Base-by-base conservation (phyloP, 2,329 filamentous ascomycete genomes). In the Dactylellina drechsleri region DNA sequence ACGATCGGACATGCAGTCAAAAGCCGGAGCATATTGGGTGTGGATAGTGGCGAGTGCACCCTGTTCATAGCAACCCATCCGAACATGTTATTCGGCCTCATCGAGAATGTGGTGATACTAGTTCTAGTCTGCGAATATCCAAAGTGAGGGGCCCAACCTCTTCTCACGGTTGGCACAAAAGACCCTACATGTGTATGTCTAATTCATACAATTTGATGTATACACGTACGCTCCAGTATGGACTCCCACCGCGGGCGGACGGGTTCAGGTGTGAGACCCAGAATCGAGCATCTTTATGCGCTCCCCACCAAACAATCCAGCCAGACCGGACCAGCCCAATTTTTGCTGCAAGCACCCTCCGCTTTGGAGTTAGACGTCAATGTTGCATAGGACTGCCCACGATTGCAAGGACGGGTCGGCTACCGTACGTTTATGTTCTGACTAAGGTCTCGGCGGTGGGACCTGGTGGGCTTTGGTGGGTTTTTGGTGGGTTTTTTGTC, bases 221-320 rank as follows among this genome's bases (percentile, higher is more conserved):
- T 36, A 36, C 6, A 36, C 31, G 31, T 36, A 36, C 47, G 41
- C 18, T 54, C 50, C 61, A 57, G 47, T 13, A 52, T 18, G 47
- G 47, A 15, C 26, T 62, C 15, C 47, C 28, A 45, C 67, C 67
- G 67, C 60, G 59, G 53, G 15, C 52, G 31, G 31, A 65, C 60
- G 67, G 60, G 23, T 60, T 28, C 20, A 45, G 43, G 26, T 13
- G n/a, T 16, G 15, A 16, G 28, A 47, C 20, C 23, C 58, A 65
- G 59, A 72, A 72, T 65, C 59, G 28, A 72, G 67, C 67, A 72
- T 66, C 59, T 65, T 47, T 31, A 72, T 26, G 53, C 67, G 67
- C 36, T 18, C 23, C 28, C 41, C 47, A n/a, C 41, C 18, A 36
- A 31, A 26, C 36, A 20, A 43, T 4, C 23, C 23, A 23, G 23